These are phyloP conservation scores for Tricladium varicosporioides DNA, from an alignment of 2,329 filamentous ascomycete species.

Conservation along the genomic window DNA sequence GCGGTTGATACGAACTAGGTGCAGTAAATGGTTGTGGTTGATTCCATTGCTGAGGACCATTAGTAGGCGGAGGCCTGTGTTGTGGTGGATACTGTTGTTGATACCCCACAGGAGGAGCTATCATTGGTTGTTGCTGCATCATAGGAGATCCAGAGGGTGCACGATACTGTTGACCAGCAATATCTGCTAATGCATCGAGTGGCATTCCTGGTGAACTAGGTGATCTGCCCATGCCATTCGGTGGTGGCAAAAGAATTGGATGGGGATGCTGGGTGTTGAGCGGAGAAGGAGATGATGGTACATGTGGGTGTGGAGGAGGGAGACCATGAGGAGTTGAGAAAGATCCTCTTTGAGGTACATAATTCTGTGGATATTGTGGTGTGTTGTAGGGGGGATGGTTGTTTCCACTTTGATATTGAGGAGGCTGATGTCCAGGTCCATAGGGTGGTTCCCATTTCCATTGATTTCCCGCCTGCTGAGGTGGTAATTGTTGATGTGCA, in stretches of 20 bases:
- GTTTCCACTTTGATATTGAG: conserved; percentile 12
- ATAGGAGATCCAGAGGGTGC: conserved; percentile 27
- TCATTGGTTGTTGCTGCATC: conserved; percentile 21
- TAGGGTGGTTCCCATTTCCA: conserved; percentile 32
- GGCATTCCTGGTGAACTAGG: conserved; percentile 26
- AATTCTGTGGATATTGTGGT: conserved; percentile 8
- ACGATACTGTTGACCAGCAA: conserved; percentile 34
- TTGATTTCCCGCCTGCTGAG: conserved; percentile 14
- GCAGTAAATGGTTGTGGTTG: conserved; percentile 21
- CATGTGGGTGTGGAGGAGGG: conserved; percentile 28
- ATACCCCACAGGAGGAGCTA: conserved; percentile 16
- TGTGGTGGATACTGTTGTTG: conserved; percentile 12
- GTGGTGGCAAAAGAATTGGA: conserved; percentile 27
- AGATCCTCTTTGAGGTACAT: conserved; percentile 19
- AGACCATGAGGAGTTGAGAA: conserved; percentile 28
- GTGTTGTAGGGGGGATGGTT: background rate
- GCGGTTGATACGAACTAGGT: conserved; percentile 8
- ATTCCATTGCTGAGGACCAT: conserved; percentile 24
- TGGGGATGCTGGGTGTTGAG: conserved; percentile 22
- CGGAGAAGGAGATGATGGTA: conserved; percentile 35
- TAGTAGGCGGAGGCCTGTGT: conserved; percentile 19
- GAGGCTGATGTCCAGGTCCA: conserved; percentile 17
- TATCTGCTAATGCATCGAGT: conserved; percentile 32
- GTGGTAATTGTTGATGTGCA: conserved; percentile 27
- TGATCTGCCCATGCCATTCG: conserved; percentile 20